Base-by-base conservation (phyloP, 148 eudicot species). In the Linanthus parryae region DNA sequence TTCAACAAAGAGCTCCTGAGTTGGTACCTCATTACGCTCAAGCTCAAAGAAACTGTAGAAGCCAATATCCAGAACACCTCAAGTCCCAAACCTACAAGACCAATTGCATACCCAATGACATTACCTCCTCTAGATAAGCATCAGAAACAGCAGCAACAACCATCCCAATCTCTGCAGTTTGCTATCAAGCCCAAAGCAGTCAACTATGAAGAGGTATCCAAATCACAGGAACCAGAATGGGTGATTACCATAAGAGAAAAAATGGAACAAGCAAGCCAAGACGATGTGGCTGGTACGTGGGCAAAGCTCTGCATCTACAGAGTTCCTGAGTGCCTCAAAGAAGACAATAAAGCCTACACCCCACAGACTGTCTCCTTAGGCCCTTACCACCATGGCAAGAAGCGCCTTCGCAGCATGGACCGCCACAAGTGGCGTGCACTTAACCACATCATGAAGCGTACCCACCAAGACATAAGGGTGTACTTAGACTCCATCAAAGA, bases 1-100 rank as follows among this genome's bases (percentile, higher is more conserved):
- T 92, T 77, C 88, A 87, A 87, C 88, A 87, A 84, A 64, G 96
- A 92, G 30, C 74, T 92, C 1, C 54, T 92, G 52, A 92, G 96
- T 53, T 92, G 98, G 96, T 92, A 92, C 68, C 68, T 92, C 15
- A 82, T 87, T 30, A 84, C 96, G 42, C 75, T 84, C 12, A 92
- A 92, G 47, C 94, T 92, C 58, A 92, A 72, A 59, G 90, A 92
- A 78, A 72, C 90, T 3, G 69, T 82, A 9, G 84, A 70, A 33
- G 64, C 81, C 14, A 70, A 79, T 2, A 39, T 81, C 47, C 74
- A 67, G 14, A 81, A 55, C 50, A 52, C 57, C 7, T 45, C 42
- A 22, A 37, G 23, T 21, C 29, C 44, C 26, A 44, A 53, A 6
- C 36, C 27, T 7, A 4, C 67, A 15, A 30, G 54, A 66, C 49